Percentiles rank a stretch among this genome's conserved stretches.
These are phyloP conservation scores for Pseudocercospora fuligena DNA, from an alignment of 2,329 filamentous ascomycete genomes.

Conservation along the genomic window DNA sequence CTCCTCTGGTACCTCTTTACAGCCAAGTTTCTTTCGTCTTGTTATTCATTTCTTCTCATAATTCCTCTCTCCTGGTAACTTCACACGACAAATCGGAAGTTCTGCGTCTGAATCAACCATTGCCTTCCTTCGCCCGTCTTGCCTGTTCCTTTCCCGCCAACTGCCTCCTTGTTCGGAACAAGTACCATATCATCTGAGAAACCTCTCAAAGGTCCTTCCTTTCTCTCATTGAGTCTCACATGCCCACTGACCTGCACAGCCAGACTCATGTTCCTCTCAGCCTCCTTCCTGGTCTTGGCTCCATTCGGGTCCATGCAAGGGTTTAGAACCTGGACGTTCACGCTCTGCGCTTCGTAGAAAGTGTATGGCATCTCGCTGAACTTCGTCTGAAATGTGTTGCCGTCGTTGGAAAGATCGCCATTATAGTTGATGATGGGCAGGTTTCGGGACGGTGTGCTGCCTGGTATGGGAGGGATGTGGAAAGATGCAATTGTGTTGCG, in stretches of 20 bases:
- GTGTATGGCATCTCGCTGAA: constrained; percentile 65
- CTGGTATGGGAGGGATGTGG: constrained; percentile 67
- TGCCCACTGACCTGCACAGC: constrained; percentile 74
- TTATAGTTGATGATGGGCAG: constrained; percentile 77
- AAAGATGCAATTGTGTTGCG: constrained; percentile 65
- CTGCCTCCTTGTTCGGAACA: constrained; percentile 61
- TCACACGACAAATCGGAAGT: constrained; percentile 50
- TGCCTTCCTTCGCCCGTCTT: constrained; percentile 40
- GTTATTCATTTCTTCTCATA: background rate
- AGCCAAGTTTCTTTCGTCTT: background rate
- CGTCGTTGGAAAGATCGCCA: constrained; percentile 68
- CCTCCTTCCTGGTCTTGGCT: constrained; percentile 40
- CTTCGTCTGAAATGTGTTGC: constrained; percentile 68
- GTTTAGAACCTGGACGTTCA: constrained; percentile 80
- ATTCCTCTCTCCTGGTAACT: background rate
- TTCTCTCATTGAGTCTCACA: constrained; percentile 66
- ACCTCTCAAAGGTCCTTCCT: constrained; percentile 66
- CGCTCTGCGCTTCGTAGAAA: constrained; percentile 74
- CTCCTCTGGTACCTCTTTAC: background rate
- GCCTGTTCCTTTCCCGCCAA: constrained; percentile 37
- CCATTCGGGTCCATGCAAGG: constrained; percentile 45
- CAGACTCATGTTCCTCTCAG: constrained; percentile 68
- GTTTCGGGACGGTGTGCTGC: constrained; percentile 54
- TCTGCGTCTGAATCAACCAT: constrained; percentile 51
- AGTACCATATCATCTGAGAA: constrained; percentile 84